Evolutionary conservation across 805 yeast species (phyloP), one percentile per base, ranked within the genome.

Genomic region (Yarrowia hollandica): DNA sequence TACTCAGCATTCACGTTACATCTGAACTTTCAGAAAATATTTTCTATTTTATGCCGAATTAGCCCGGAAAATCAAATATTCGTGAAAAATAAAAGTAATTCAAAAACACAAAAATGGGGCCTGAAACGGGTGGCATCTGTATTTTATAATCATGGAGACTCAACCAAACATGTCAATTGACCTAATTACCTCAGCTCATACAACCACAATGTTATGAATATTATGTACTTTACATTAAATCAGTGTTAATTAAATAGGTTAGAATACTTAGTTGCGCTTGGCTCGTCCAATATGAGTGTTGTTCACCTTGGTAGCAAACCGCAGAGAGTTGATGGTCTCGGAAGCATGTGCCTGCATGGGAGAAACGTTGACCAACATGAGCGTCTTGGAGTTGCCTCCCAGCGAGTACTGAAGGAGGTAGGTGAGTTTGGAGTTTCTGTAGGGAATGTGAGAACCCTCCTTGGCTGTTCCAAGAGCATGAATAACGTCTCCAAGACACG

Each of bases 281-380:
- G 58, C 58, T 6, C 44, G 23, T 1, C 58, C 58, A 6, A 65
- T 54, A 25, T 65, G 63, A 11, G 67, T 64, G 30, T 62, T 61
- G 61, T 66, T 66, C 16, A 66, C 73, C 63, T 71, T 90, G 4
- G 89, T 82, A 0, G 98, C 98, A 77, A 92, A 92, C 55, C 97
- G 75, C 50, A 94, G 75, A 0, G 96, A 88, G 67, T 88, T 90
- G 28, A 91, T 65, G 1, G 96, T 86, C 69, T 94, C 99, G 64
- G 77, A 81, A 37, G 84, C 75, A 69, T 88, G 87, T 14, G 72
- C 72, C 10, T 69, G 69, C 52, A 79, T 73, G 3, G 96, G 90
- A 0, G 96, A 86, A 0, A 91, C 78, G 66, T 90, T 91, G 14
- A 90, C 97, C 77, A 92, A 86, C 96, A 92, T 90, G 61, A 92